Percentiles rank a stretch among this genome's conserved stretches.
phyloP scores from a whole-genome alignment of 2,329 filamentous ascomycete genomes.

The Alternaria arbusti region DNA sequence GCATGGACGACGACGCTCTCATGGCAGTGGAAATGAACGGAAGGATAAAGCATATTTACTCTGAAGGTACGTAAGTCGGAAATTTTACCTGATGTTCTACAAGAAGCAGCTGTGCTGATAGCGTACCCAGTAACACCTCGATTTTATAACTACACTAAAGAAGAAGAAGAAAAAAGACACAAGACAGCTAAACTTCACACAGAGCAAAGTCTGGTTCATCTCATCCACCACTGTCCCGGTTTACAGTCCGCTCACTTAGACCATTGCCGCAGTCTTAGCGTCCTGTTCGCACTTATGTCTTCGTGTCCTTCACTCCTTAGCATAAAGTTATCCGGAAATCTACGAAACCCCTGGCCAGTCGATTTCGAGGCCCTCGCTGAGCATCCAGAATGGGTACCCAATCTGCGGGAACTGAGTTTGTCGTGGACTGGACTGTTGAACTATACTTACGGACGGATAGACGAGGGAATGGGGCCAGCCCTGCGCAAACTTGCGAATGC shows the following conservation, averaged over 20 bases:
- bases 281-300: neutral
- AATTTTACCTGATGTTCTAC: too few relatives aligned
- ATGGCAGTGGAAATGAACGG: too few relatives aligned
- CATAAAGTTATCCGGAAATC: neutral
- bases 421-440: neutral
- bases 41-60: too few relatives aligned
- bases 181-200: neutral
- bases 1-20: too few relatives aligned
- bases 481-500: too few relatives aligned
- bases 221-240: neutral
- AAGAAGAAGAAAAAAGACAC: too few relatives aligned
- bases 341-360: neutral
- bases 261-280: neutral
- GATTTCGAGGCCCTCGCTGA: neutral
- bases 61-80: too few relatives aligned
- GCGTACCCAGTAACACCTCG: too few relatives aligned
- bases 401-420: neutral
- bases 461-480: too few relatives aligned
- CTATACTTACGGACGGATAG: too few relatives aligned
- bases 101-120: too few relatives aligned
- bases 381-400: neutral
- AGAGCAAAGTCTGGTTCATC: neutral
- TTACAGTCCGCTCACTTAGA: neutral
- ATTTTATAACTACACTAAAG: too few relatives aligned
- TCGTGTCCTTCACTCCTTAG: neutral